phyloP scores from a whole-genome alignment of 805 yeast species.

The Cyberlindnera xylosilytica region DNA sequence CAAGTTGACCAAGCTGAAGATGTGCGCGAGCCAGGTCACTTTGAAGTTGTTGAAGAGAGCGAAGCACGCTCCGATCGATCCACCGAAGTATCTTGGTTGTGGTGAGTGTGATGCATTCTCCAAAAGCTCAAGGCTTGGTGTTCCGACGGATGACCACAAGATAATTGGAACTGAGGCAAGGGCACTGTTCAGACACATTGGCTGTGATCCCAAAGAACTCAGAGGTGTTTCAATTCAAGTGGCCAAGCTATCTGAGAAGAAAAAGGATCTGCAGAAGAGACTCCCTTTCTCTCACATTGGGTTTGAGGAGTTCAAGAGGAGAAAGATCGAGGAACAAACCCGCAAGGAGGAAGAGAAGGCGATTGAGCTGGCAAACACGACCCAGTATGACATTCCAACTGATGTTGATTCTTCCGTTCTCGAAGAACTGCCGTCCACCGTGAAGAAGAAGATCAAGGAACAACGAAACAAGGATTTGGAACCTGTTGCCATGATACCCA shows the following conservation, averaged over 20 bases:
- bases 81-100: constrained; percentile 81
- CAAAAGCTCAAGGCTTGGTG: constrained; percentile 56
- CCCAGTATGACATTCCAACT: constrained; percentile 28
- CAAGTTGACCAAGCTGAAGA: constrained; percentile 45
- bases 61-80: constrained; percentile 63
- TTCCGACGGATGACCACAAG: constrained; percentile 58
- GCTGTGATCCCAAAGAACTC: constrained; percentile 62
- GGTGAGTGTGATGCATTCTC: constrained; percentile 70
- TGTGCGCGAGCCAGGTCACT: constrained; percentile 55
- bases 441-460: constrained; percentile 13
- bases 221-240: constrained; percentile 78
- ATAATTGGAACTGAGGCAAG: constrained; percentile 58
- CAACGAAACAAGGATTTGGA: constrained; percentile 18
- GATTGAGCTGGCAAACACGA: neutral
- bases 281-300: constrained; percentile 31
- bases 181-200: constrained; percentile 50
- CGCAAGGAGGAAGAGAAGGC: neutral
- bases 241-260: constrained; percentile 46
- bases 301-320: constrained; percentile 9
- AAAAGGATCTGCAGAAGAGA: constrained; percentile 30
- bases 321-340: constrained; percentile 3
- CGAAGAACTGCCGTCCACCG: constrained; percentile 24
- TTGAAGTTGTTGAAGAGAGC: constrained; percentile 66
- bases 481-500: constrained; percentile 24
- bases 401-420: constrained; percentile 29